Evolutionary conservation across 164 flowering plant genomes (phyloP).

Genomic region (Litsea cubeba): DNA sequence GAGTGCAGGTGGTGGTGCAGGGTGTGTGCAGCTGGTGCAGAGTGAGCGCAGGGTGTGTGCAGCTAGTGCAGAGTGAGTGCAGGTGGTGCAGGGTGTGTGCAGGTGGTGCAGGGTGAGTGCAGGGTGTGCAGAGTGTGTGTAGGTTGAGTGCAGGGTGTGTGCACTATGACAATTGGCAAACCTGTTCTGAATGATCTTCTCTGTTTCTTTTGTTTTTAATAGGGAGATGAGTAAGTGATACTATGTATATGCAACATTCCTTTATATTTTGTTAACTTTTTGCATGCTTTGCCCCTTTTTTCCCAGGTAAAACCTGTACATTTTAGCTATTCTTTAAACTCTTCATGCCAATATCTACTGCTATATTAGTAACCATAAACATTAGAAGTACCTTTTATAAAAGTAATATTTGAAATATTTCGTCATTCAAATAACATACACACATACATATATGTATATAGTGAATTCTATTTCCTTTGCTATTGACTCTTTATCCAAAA

Average conservation of each 20-base stretch:
- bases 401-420: too few species aligned
- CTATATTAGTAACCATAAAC: neutral
- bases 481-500: neutral
- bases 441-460: neutral
- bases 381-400: neutral
- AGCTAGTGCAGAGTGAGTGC: too few species aligned
- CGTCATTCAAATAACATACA: too few species aligned
- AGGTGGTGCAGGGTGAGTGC: too few species aligned
- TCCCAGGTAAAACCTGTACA: neutral
- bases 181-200: neutral
- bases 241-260: neutral
- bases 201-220: neutral
- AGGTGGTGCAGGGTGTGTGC: too few species aligned
- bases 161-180: neutral
- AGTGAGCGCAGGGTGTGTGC: too few species aligned
- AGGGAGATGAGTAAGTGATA: neutral
- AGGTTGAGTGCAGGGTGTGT: too few species aligned
- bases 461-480: neutral
- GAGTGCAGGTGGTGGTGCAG: too few species aligned
- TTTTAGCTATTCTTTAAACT: neutral
- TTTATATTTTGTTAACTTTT: neutral
- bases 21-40: too few species aligned
- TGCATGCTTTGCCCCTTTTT: neutral
- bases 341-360: neutral
- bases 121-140: too few species aligned